Conservation (phyloP, 306 rosid genomes). For the Glycyrrhiza uralensis region DNA sequence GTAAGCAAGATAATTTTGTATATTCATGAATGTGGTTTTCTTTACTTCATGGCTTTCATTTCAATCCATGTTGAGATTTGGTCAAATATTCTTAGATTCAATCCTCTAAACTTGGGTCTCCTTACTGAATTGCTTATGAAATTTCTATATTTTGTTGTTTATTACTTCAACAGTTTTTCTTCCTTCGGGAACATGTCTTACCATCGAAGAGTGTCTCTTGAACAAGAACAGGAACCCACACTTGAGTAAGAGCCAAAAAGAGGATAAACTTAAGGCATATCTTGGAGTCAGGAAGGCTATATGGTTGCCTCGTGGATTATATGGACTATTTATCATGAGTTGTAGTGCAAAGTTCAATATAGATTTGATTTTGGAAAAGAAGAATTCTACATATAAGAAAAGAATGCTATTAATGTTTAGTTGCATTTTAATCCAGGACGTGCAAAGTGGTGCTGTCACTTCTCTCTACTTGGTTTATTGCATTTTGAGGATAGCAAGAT, state of each 20-base stretch:
- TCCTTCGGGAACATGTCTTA: conserved; percentile 82
- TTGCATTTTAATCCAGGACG: conserved; percentile 57
- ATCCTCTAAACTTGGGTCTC: neutral
- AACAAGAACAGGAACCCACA: conserved; percentile 87
- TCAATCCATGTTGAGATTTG: neutral
- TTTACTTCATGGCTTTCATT: neutral
- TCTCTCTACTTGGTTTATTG: conserved; percentile 88
- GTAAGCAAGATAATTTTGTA: neutral
- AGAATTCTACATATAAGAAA: too few species aligned
- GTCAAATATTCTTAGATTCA: neutral
- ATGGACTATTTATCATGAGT: conserved; percentile 15
- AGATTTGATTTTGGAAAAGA: neutral
- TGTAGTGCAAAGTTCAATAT: neutral
- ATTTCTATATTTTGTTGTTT: neutral
- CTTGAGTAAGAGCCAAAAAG: conserved; percentile 69
- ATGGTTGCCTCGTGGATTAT: conserved; percentile 91
- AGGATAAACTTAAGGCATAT: conserved; percentile 70
- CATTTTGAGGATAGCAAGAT: conserved; percentile 84
- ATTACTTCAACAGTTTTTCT: conserved; percentile 7
- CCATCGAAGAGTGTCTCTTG: conserved; percentile 95
- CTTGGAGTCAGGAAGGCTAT: conserved; percentile 80
- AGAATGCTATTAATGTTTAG: conserved; percentile 51
- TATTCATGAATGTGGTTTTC: neutral
- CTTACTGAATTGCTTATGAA: neutral
- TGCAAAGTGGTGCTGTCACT: conserved; percentile 66